Percentiles rank a stretch among this genome's conserved stretches.
Evolutionary conservation across 2,329 filamentous ascomycete species (phyloP).

Genomic region (Pseudocercospora pini-densiflorae): DNA sequence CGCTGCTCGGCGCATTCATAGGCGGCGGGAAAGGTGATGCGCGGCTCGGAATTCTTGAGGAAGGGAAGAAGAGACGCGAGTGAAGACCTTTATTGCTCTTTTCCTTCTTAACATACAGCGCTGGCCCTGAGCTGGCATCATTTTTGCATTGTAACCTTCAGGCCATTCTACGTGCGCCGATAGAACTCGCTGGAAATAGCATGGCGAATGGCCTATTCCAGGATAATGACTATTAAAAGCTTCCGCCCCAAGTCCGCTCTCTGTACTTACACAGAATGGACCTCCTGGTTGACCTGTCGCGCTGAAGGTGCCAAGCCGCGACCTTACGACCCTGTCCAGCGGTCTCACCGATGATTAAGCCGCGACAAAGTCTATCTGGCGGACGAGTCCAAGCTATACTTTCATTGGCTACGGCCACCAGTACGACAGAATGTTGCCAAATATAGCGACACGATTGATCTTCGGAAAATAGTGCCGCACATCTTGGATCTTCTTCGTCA

Average conservation of each 20-base stretch:
- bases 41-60: slow-evolving; percentile 82
- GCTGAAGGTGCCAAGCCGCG: neutral
- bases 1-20: slow-evolving; percentile 76
- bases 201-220: neutral
- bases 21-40: slow-evolving; percentile 75
- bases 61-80: slow-evolving; percentile 98
- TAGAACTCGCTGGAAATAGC: neutral
- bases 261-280: neutral
- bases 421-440: slow-evolving; percentile 1
- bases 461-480: neutral
- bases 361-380: neutral
- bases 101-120: neutral
- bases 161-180: neutral
- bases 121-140: neutral
- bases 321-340: neutral
- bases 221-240: slow-evolving; percentile 7
- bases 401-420: neutral
- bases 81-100: slow-evolving; percentile 43
- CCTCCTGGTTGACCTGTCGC: neutral
- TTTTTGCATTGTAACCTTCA: neutral
- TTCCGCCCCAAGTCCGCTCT: neutral
- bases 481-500: neutral
- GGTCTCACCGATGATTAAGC: neutral
- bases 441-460: slow-evolving; percentile 5
- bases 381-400: neutral